Evolutionary conservation across 192 early-diverging fungal species (phyloP).

Genomic region (Coemansia sp.): DNA sequence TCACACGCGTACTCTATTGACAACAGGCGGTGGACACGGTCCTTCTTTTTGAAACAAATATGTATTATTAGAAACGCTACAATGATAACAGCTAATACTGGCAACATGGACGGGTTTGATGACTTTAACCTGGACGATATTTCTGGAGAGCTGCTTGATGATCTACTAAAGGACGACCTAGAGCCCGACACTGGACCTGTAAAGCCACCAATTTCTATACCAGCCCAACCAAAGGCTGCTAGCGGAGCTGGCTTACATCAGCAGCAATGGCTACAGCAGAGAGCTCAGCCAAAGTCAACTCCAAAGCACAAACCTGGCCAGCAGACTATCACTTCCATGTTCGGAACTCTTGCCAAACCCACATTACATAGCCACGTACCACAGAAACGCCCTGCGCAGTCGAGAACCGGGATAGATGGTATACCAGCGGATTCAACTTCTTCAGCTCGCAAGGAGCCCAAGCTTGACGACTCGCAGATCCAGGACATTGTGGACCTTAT

Average conservation of each 20-base stretch:
- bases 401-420: conserved; percentile 1
- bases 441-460: conserved; percentile 10
- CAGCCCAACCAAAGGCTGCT: background rate
- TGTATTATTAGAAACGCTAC: conserved; percentile 5
- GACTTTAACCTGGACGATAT: conserved; percentile 42
- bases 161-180: conserved; percentile 36
- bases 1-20: background rate
- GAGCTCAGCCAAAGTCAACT: background rate
- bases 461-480: background rate
- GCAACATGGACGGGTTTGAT: conserved; percentile 20
- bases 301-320: conserved; percentile 21
- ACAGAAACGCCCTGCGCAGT: conserved; percentile 9
- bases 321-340: conserved; percentile 44
- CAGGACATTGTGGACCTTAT: conserved; percentile 22
- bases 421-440: conserved; percentile 4
- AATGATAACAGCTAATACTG: conserved; percentile 13
- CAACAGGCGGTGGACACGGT: background rate
- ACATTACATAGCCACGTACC: background rate
- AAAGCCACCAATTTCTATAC: background rate
- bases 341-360: conserved; percentile 9
- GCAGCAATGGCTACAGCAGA: conserved; percentile 12
- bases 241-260: conserved; percentile 2
- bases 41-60: background rate
- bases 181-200: conserved; percentile 18
- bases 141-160: conserved; percentile 36